Percentiles rank a stretch among this genome's conserved stretches.
phyloP scores from a whole-genome alignment of 805 yeast genomes.

The Maudiozyma bulderi region DNA sequence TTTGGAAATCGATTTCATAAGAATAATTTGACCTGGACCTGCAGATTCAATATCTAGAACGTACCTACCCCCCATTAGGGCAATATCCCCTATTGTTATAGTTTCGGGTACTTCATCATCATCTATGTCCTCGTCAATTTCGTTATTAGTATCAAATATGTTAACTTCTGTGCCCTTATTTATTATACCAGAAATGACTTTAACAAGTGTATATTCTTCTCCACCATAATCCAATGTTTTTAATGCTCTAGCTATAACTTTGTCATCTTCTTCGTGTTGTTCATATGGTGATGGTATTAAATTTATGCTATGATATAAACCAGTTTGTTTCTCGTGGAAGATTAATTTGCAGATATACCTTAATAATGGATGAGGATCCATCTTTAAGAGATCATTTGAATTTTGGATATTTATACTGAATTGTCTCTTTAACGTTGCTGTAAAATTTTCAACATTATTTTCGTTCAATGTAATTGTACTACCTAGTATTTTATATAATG shows the following conservation, averaged over 20 bases:
- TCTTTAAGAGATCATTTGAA: constrained; percentile 30
- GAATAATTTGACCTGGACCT: constrained; percentile 56
- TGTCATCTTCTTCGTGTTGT: neutral
- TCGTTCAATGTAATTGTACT: constrained; percentile 39
- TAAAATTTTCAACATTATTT: constrained; percentile 36
- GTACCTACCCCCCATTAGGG: constrained; percentile 64
- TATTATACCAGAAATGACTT: constrained; percentile 55
- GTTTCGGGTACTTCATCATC: constrained; percentile 37
- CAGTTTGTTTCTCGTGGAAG: constrained; percentile 39
- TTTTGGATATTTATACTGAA: constrained; percentile 37
- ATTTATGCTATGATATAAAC: constrained; percentile 40
- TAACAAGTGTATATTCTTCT: constrained; percentile 42
- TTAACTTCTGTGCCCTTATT: constrained; percentile 37
- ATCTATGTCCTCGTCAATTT: constrained; percentile 29
- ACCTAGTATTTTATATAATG: constrained; percentile 67
- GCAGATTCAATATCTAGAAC: constrained; percentile 44
- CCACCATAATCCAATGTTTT: constrained; percentile 54
- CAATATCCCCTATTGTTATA: constrained; percentile 31
- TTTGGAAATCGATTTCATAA: constrained; percentile 55
- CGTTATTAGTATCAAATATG: constrained; percentile 37
- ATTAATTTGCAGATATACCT: constrained; percentile 43
- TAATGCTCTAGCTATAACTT: constrained; percentile 37
- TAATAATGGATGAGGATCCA: constrained; percentile 54
- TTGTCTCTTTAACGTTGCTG: constrained; percentile 36
- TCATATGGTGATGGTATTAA: neutral